Evolutionary conservation across 306 rosid genomes (phyloP), one percentile per base, ranked within the genome.

Genomic region (Gleditsia sinensis): DNA sequence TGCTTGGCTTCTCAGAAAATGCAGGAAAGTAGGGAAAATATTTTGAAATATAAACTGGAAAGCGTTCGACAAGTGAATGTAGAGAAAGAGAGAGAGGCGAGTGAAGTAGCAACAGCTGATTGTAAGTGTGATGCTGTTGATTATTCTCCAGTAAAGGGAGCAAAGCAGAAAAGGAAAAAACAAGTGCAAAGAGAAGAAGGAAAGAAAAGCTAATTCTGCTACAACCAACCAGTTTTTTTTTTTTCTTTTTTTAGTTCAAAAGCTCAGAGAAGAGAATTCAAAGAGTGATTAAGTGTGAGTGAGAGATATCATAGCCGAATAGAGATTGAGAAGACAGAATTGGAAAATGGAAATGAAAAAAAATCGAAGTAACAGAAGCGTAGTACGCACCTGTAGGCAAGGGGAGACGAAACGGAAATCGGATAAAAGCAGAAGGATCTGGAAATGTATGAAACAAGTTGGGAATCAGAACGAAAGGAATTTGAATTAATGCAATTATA

Each of bases 1-100:
- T 13, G 23, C 70, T 71, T 76, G 74, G 56, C 58, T 17, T 34
- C 55, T 7, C 57, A 51, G 75, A 65, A 67, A 79, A 11, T 65
- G 75, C 48, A 56, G 32, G 71, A 79, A 57, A 63, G 6, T 33
- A 6, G 39, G 3, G 27, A 43, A 69, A 36, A 4, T n/a, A 40
- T 21, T 40, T 42, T 24, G 43, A 59, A 19, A 16, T 21, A 49
- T 2, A 21, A 27, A 20, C 7, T 43, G 16, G 19, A 49, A 10
- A 16, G 12, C 20, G 21, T 40, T 21, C 2, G 2, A 39, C 30
- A 14, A 42, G 16, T 23, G 11, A 37, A 20, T 0, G n/a, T 5
- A 70, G 30, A 11, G 25, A 32, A 45, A 1, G 24, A 32, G 42
- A 33, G 61, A 37, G 43, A 14, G 45, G 11, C 6, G 16, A 60